Base-by-base conservation (phyloP, 2,329 filamentous ascomycete species). In the Fusarium anguioides region DNA sequence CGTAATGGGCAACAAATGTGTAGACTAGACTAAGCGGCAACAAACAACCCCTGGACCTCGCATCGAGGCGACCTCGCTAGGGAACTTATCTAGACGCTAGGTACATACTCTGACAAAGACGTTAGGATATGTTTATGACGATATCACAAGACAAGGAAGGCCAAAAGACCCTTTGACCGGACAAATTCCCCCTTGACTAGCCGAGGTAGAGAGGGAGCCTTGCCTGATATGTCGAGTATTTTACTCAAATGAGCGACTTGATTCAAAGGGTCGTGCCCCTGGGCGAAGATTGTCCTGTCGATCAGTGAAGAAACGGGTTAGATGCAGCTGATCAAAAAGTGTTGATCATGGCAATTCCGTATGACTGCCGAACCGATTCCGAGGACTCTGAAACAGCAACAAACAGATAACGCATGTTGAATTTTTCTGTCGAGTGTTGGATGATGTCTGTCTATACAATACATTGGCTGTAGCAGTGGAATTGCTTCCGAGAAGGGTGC, bases 241-340 rank as follows among this genome's bases (percentile, higher is more conserved):
- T 31, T 55, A 55, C 64, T 48, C 36, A 60, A 60, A 64, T 41
- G 35, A 42, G 64, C 39, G 41, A 50, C 59, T 45, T 48, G 48
- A 66, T 55, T 60, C 64, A 49, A 61, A 65, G 53, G 48, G 49
- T 68, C 29, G 29, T 52, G 53, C 35, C 50, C 59, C 49, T 41
- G 67, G 64, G 58, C 61, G 31, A 60, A 69, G 14, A 12, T 62
- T 51, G 57, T 55, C 33, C 18, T 45, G 69, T 57, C 62, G 69
- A 72, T 72, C 69, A 46, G 11, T 36, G 41, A 40, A 21, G 9
- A 48, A 52, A 54, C n/a, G 31, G 51, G 49, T 42, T 54, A 53
- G 39, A 48, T 44, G 48, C 39, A 51, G 59, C 35, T 46, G 70
- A 69, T 70, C 60, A 21, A 23, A n/a, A 57, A 23, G 33, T 29